A percentile compares a stretch with the other conserved stretches of the same genome.
phyloP scores from a whole-genome alignment of 23 red algal species.

The Gracilaria gracilis region DNA sequence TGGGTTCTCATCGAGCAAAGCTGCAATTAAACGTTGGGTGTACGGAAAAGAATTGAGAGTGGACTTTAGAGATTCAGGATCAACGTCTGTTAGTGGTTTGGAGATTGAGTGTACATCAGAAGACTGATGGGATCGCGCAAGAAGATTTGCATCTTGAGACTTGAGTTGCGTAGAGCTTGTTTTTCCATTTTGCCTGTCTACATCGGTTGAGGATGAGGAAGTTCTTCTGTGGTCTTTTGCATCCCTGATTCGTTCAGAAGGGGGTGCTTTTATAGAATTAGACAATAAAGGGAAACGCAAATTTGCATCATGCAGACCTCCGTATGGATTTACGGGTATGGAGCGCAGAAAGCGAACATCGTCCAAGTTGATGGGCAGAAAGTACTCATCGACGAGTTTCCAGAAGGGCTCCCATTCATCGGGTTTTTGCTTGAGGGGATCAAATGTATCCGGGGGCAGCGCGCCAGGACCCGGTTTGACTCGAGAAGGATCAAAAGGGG shows the following conservation, averaged over 20 bases:
- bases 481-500: constrained; percentile 38
- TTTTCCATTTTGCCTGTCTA: constrained; percentile 3
- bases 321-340: constrained; percentile 69
- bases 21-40: constrained; percentile 85
- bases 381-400: constrained; percentile 45
- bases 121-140: not conserved
- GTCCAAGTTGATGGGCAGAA: constrained; percentile 53
- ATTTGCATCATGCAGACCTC: constrained; percentile 20
- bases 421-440: constrained; percentile 51
- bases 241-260: not conserved
- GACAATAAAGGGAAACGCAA: constrained; percentile 41
- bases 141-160: not conserved
- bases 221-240: not conserved
- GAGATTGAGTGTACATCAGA: constrained; percentile 13
- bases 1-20: constrained; percentile 71
- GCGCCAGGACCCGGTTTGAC: constrained; percentile 57
- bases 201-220: constrained; percentile 5
- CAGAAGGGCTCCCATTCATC: constrained; percentile 63
- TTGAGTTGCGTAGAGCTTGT: not conserved
- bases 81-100: constrained; percentile 24
- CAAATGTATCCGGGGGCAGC: constrained; percentile 33
- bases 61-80: not conserved
- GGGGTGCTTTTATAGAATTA: constrained; percentile 14
- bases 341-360: constrained; percentile 52
- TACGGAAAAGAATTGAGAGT: constrained; percentile 77